These are phyloP conservation scores for Dipodascus albidus DNA, from an alignment of 805 yeast species.

Conservation along the genomic window DNA sequence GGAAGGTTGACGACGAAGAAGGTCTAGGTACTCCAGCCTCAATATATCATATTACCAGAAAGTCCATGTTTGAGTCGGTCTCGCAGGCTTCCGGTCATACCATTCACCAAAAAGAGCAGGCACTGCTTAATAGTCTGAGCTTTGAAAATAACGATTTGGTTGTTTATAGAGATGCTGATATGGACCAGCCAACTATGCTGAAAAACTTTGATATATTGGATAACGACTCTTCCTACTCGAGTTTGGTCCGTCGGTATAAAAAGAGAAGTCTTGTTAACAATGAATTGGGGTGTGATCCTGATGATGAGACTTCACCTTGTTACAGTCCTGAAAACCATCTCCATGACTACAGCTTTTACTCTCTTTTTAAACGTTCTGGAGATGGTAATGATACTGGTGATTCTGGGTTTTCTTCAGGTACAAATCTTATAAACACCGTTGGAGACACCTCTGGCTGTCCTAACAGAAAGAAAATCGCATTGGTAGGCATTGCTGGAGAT, in stretches of 20 bases:
- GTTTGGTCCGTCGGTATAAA: not conserved
- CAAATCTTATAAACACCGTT: slow-evolving; percentile 15
- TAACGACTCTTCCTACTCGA: not conserved
- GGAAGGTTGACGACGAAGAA: slow-evolving; percentile 23
- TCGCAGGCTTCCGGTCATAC: slow-evolving; percentile 6
- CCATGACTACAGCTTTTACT: not conserved
- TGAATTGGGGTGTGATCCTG: not conserved
- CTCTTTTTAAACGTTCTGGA: slow-evolving; percentile 8
- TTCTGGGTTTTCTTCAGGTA: slow-evolving; percentile 18
- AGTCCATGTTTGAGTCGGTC: slow-evolving; percentile 6
- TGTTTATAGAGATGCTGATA: slow-evolving; percentile 22
- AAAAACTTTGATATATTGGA: not conserved
- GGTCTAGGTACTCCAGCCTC: slow-evolving; percentile 21
- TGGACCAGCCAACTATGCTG: slow-evolving; percentile 6
- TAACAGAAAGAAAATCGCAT: slow-evolving; percentile 20
- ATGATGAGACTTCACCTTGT: not conserved
- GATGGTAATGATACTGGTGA: slow-evolving; percentile 16
- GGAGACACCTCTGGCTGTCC: slow-evolving; percentile 27
- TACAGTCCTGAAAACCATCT: not conserved
- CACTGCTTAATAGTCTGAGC: slow-evolving; percentile 4
- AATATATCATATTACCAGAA: slow-evolving; percentile 17
- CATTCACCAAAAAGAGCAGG: slow-evolving; percentile 8
- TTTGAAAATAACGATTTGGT: slow-evolving; percentile 8
- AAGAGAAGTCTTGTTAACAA: not conserved
- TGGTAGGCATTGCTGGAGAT: slow-evolving; percentile 29